phyloP scores from a whole-genome alignment of 2,329 filamentous ascomycete species.

The Hawksworthiomyces lignivorus region DNA sequence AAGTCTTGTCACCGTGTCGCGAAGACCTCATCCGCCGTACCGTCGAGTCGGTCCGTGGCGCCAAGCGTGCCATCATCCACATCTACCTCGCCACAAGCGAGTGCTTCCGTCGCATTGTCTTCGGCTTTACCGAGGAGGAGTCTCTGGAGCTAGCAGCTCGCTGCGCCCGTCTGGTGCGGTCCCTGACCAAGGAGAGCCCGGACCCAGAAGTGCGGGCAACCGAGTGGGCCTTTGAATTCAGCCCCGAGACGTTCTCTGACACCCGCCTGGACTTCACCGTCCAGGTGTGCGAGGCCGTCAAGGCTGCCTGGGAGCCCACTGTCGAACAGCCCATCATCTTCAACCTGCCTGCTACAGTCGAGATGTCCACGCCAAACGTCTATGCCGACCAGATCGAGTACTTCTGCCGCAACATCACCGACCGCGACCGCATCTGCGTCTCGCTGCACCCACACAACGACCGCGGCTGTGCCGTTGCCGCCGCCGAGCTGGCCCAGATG shows the following conservation, averaged over 20 bases:
- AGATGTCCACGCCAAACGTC: conserved; percentile 89
- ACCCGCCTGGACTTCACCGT: conserved; percentile 77
- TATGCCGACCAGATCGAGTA: conserved; percentile 96
- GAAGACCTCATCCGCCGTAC: conserved; percentile 85
- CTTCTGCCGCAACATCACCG: conserved; percentile 78
- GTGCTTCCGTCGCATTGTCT: conserved; percentile 88
- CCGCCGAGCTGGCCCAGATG: conserved; percentile 91
- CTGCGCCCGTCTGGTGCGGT: conserved; percentile 79
- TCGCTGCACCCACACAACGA: conserved; percentile 95
- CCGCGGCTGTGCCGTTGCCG: conserved; percentile 80
- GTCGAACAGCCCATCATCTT: conserved; percentile 82
- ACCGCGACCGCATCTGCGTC: conserved; percentile 80
- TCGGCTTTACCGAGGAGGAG: conserved; percentile 78
- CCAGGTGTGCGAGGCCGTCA: conserved; percentile 83
- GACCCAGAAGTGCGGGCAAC: conserved; percentile 50
- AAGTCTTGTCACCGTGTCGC: conserved; percentile 87
- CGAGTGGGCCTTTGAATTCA: conserved; percentile 75
- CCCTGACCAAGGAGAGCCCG: conserved; percentile 74
- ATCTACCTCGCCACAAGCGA: conserved; percentile 94
- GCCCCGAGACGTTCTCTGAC: conserved; percentile 85
- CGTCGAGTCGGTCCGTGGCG: conserved; percentile 78
- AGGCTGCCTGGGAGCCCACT: conserved; percentile 82
- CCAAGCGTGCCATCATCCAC: conserved; percentile 91
- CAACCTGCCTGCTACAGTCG: conserved; percentile 93
- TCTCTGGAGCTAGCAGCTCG: conserved; percentile 73